Conservation (phyloP, 2,329 filamentous ascomycete species). For the Albifimbria verrucaria region DNA sequence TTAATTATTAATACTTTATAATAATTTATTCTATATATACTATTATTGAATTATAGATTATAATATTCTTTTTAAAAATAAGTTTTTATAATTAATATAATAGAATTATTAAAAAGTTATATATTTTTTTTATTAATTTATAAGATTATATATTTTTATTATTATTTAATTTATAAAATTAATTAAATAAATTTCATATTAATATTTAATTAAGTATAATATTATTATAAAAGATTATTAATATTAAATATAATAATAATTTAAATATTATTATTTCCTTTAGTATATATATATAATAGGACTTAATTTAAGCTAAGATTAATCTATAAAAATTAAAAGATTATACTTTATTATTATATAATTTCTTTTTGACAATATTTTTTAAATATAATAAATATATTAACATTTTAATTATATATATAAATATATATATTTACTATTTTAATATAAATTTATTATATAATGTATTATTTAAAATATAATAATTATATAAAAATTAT, state of each 20-base stretch:
- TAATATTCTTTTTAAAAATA: not conserved
- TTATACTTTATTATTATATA: no score
- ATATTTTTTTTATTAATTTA: not conserved
- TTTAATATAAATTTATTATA: no score
- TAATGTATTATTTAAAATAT: conserved; percentile 2
- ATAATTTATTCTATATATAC: not conserved
- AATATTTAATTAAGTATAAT: not conserved
- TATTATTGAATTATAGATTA: not conserved
- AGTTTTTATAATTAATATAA: not conserved
- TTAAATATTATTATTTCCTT: not conserved
- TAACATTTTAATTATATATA: not conserved
- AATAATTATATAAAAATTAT: not conserved
- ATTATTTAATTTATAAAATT: not conserved
- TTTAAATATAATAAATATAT: not conserved
- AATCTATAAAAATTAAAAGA: no score
- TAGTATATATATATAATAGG: no score
- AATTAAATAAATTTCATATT: not conserved
- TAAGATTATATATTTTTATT: not conserved
- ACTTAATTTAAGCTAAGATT: no score
- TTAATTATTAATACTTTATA: not conserved
- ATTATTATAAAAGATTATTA: not conserved
- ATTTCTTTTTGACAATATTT: not conserved
- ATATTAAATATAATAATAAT: not conserved
- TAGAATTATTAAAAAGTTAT: not conserved
- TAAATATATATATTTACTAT: no score